These are phyloP conservation scores for Naganishia sp. DNA, from an alignment of 1,284 basidiomycete genomes.

Conservation along the genomic window DNA sequence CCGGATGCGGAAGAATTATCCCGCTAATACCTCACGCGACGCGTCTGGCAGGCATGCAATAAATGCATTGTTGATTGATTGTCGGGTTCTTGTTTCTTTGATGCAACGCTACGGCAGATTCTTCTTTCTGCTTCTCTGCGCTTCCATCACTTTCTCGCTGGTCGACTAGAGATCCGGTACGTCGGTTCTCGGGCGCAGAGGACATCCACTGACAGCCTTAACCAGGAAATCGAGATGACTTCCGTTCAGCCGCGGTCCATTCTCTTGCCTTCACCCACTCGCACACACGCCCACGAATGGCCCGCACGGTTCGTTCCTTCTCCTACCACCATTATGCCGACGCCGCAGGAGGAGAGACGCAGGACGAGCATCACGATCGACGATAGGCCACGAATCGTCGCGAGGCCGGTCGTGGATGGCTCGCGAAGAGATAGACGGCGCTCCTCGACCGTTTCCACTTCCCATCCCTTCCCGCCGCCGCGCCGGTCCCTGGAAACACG, in stretches of 20 bases:
- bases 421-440: slow-evolving; percentile 9
- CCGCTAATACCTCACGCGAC: too few relatives aligned
- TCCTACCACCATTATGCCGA: background rate
- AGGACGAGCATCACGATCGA: slow-evolving; percentile 27
- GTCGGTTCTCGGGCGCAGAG: too few relatives aligned
- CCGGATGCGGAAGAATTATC: too few relatives aligned
- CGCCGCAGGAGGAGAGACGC: background rate
- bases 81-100: too few relatives aligned
- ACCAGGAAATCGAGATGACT: background rate
- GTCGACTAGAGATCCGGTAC: too few relatives aligned
- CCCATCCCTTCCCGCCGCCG: background rate
- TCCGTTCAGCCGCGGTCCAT: slow-evolving; percentile 21
- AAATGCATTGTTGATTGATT: too few relatives aligned
- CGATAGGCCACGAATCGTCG: slow-evolving; percentile 22
- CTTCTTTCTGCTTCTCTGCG: too few relatives aligned
- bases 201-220: too few relatives aligned
- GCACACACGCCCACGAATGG: background rate
- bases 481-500: background rate
- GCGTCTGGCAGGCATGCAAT: too few relatives aligned
- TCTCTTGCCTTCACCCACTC: slow-evolving; percentile 13
- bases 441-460: slow-evolving; percentile 3
- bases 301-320: too few relatives aligned
- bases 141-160: too few relatives aligned
- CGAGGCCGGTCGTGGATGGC: slow-evolving; percentile 9
- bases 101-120: too few relatives aligned